Conservation (phyloP, 495 filamentous ascomycete species). For the Corynascus novoguineensis region DNA sequence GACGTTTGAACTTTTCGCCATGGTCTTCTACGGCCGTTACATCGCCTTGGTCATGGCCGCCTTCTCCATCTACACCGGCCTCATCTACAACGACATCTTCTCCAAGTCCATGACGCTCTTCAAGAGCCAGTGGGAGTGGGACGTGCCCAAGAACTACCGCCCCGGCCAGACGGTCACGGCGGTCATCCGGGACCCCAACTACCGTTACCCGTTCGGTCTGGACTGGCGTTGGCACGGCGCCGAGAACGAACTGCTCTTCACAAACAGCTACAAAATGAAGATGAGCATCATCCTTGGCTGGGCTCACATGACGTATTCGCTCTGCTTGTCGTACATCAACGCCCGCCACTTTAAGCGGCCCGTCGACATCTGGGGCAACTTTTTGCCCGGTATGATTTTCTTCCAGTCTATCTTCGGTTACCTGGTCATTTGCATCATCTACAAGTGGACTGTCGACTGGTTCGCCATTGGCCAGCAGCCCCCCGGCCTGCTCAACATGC, state of each 20-base stretch:
- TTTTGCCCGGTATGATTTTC: constrained; percentile 97
- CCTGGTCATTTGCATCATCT: constrained; percentile 85
- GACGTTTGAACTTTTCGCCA: constrained; percentile 87
- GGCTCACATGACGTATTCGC: constrained; percentile 97
- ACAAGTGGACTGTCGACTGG: constrained; percentile 97
- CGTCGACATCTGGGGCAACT: constrained; percentile 94
- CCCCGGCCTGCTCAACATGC: constrained; percentile 91
- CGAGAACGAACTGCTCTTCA: constrained; percentile 89
- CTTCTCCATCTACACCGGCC: constrained; percentile 93
- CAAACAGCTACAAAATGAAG: constrained; percentile 99
- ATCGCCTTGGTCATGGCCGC: constrained; percentile 97
- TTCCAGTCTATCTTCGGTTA: constrained; percentile 99
- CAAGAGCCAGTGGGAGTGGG: constrained; percentile 71
- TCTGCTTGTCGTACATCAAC: constrained; percentile 89
- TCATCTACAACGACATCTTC: constrained; percentile 98
- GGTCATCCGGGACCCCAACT: constrained; percentile 47
- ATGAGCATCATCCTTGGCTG: constrained; percentile 94
- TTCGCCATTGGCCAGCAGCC: constrained; percentile 56
- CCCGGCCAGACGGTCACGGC: constrained; percentile 56
- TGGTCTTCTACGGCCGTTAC: constrained; percentile 98
- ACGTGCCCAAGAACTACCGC: constrained; percentile 66
- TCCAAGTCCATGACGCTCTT: constrained; percentile 86
- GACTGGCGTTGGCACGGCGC: constrained; percentile 97
- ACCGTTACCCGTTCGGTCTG: constrained; percentile 90
- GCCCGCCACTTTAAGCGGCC: constrained; percentile 88